Evolutionary conservation across 2,329 filamentous ascomycete genomes (phyloP), one percentile per base, ranked within the genome.

Genomic region (Domatiomyces catenatus): DNA sequence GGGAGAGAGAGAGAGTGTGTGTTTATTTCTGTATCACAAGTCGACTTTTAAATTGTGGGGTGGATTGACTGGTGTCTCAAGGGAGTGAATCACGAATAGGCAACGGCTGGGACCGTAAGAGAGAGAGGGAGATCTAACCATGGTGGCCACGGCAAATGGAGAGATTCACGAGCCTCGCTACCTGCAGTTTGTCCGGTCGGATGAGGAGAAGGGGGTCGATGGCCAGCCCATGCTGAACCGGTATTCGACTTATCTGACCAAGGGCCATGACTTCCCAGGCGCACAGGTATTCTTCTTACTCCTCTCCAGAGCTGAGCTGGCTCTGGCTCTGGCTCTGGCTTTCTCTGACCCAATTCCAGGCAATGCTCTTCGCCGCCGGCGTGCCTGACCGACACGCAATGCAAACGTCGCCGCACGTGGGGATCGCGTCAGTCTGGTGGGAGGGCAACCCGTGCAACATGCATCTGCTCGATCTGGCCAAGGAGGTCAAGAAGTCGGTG

Each of bases 401-500:
- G 86, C 89, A 90, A 69, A 90, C 77, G 51, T 84, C 84, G 49
- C 86, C 90, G 10, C 90, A 96, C 56, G 85, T 96, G 22, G 90
- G 90, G 52, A 80, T 95, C 62, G 84, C 88, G 6, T 88, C 84
- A 4, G 86, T 95, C 3, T 95, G 89, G 89, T 96, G 89, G 89
- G 88, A 95, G 68, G 90, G 90, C 24, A 95, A 95, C 64, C 86
- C 90, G 39, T 95, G 89, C 79, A 94, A 94, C 49, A 68, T 71
- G 64, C 61, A 71, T 83, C 81, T 96, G 56, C 75, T 93, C 53
- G 87, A 94, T 58, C 76, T 96, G 55, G 90, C 84, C 36, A 88
- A 86, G 62, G 84, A 86, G 46, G 85, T 92, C 60, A 96, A 95
- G 69, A 81, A 80, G 59, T 77, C 85, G 1, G 75, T 95, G 1